Evolutionary conservation across 148 eudicot genomes (phyloP), one percentile per base, ranked within the genome.

Genomic region (Nyssa sinensis): DNA sequence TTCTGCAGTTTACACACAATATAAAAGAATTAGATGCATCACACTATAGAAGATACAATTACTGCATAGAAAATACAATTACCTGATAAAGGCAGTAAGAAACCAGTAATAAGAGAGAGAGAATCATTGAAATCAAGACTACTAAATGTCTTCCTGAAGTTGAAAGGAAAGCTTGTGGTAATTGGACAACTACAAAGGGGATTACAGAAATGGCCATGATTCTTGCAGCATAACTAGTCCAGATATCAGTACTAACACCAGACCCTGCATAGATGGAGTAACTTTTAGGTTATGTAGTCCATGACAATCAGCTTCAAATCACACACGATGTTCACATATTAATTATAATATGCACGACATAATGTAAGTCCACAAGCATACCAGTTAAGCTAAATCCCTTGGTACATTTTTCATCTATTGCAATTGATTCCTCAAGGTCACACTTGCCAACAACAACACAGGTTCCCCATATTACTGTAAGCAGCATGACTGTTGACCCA

Each of bases 21-120:
- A 21, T 3, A 4, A 55, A 49, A 49, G 14, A 3, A 17, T 0
- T 49, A 17, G 16, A 49, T 51, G 1, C 1, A 51, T 17, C 58
- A 51, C 58, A 4, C 25, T 2, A 55, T 17, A 19, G 0, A 55
- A 55, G 12, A 25, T 25, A 35, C 27, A 35, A 32, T 59, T 61
- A 25, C 68, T 62, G 28, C 30, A 10, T 29, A 4, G 27, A 64
- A 61, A 29, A 21, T 37, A 19, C 6, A 25, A 31, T 58, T 77
- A 86, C 89, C 89, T 86, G 89, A 68, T 84, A 86, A 66, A 86
- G 65, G 77, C 89, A 86, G 53, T 86, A 86, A 28, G 87, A 70
- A 51, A 86, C 35, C 31, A 86, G 78, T 28, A 84, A 66, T 1
- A 64, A 74, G 62, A 74, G 57, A 25, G 89, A 86, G 24, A 79